Base-by-base conservation (phyloP, 495 filamentous ascomycete species). In the Penicillium waksmanii region DNA sequence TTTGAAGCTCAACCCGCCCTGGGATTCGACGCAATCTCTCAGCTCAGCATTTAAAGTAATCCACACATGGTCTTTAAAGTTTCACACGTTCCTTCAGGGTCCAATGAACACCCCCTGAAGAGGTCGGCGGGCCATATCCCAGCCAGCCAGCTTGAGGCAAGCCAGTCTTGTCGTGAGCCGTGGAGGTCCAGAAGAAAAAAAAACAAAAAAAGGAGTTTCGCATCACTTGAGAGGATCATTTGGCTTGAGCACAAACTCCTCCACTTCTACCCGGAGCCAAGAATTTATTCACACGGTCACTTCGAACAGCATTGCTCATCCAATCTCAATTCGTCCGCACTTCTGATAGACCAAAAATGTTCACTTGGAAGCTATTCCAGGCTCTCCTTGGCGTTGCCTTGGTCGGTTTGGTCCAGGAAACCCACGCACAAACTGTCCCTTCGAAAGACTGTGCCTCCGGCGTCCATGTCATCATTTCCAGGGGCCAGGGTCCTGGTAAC, bases 401-500 rank as follows among this genome's bases (percentile, higher is more conserved):
- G 34, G 12, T 18, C 3, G 51, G 18, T 7, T 15, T 57, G 27
- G 34, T 56, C 23, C 62, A 46, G 43, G 46, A 7, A 19, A 13
- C 53, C 15, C 35, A 56, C 23, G 60, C 65, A 1, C 65, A 65
- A 23, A 47, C 13, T 15, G 60, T 65, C 4, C n/a, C 55, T 1
- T 5, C 50, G 0, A 19, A 48, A 10, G 56, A 61, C 19, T 71
- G 63, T 25, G 61, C 68, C 19, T 59, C 60, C 1, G 52, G 63
- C 11, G 60, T 71, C 13, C 66, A 68, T 53, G 61, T 64, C 11
- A 66, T 68, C 48, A 64, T 68, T 23, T 53, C 61, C 3, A 57
- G 66, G 18, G 66, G 66, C 6, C 58, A 71, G 38, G 66, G 63
- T 13, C 42, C 51, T 13, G 60, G 61, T 42, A 55, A 69, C 63